Evolutionary conservation across 2,329 filamentous ascomycete genomes (phyloP).

Genomic region (Neodidymelliopsis sp.): DNA sequence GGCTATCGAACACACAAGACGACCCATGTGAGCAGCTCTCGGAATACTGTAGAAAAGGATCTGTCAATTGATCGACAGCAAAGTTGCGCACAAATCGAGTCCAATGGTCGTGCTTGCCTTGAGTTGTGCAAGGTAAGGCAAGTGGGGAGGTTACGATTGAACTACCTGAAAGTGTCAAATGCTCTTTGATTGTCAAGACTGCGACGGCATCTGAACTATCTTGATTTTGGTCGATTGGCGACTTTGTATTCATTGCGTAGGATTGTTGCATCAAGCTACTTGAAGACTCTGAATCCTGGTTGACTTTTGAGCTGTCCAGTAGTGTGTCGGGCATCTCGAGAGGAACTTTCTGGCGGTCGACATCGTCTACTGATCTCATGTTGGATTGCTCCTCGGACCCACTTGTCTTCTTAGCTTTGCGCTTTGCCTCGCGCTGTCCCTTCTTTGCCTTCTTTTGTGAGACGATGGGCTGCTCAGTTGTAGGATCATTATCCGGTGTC

Average conservation of each 20-base stretch:
- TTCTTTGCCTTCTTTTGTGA: slow-evolving; percentile 39
- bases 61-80: slow-evolving; percentile 26
- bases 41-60: slow-evolving; percentile 9
- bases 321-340: not conserved
- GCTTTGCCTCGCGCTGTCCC: slow-evolving; percentile 22
- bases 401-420: slow-evolving; percentile 31
- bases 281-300: too few species aligned
- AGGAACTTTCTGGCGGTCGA: not conserved
- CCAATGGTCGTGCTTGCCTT: slow-evolving; percentile 34
- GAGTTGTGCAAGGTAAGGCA: not conserved
- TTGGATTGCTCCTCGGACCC: slow-evolving; percentile 1
- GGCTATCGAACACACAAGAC: slow-evolving; percentile 25
- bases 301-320: not conserved
- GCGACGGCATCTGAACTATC: not conserved
- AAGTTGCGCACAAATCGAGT: slow-evolving; percentile 19
- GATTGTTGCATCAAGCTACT: too few species aligned
- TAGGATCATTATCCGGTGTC: not conserved
- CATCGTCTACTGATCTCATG: not conserved
- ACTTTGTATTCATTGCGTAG: too few species aligned
- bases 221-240: not conserved
- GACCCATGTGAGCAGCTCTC: slow-evolving; percentile 13
- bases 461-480: slow-evolving; percentile 6
- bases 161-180: not conserved
- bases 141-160: not conserved
- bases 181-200: not conserved